A percentile compares a stretch with the other conserved stretches of the same genome.
Evolutionary conservation across 1,284 basidiomycete species (phyloP).

Genomic region (Puccinia horiana): DNA sequence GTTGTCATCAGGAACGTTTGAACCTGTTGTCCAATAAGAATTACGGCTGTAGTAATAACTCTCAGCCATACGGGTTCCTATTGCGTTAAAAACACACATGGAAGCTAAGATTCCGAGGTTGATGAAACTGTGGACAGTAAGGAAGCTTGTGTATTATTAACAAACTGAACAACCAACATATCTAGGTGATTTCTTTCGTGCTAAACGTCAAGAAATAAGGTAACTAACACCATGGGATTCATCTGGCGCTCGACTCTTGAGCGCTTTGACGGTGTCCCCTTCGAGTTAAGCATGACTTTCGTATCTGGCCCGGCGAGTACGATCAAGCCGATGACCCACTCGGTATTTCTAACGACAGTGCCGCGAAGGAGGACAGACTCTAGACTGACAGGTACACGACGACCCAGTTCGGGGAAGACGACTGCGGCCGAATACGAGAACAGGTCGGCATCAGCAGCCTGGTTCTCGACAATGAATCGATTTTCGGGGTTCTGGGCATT

Average conservation of each 20-base stretch:
- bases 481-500: slow-evolving; percentile 62
- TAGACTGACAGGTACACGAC: slow-evolving; percentile 69
- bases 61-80: slow-evolving; percentile 80
- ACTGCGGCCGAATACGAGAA: slow-evolving; percentile 85
- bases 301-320: slow-evolving; percentile 87
- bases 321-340: slow-evolving; percentile 88
- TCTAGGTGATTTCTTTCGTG: neutral
- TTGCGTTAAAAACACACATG: slow-evolving; percentile 81
- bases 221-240: slow-evolving; percentile 89
- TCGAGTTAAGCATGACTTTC: slow-evolving; percentile 92
- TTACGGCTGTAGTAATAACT: slow-evolving; percentile 68
- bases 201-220: too few species aligned
- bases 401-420: slow-evolving; percentile 61
- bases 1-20: slow-evolving; percentile 73
- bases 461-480: slow-evolving; percentile 76
- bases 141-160: too few species aligned
- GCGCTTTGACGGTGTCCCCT: slow-evolving; percentile 87
- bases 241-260: slow-evolving; percentile 90
- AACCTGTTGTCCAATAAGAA: slow-evolving; percentile 80
- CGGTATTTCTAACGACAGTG: slow-evolving; percentile 87
- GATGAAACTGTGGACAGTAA: slow-evolving; percentile 82
- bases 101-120: slow-evolving; percentile 77
- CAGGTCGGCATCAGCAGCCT: slow-evolving; percentile 89
- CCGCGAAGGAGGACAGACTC: slow-evolving; percentile 84
- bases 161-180: neutral